A percentile compares a stretch with the other conserved stretches of the same genome.
phyloP scores from a whole-genome alignment of 805 yeast genomes.

The Schwanniomyces sp. region DNA sequence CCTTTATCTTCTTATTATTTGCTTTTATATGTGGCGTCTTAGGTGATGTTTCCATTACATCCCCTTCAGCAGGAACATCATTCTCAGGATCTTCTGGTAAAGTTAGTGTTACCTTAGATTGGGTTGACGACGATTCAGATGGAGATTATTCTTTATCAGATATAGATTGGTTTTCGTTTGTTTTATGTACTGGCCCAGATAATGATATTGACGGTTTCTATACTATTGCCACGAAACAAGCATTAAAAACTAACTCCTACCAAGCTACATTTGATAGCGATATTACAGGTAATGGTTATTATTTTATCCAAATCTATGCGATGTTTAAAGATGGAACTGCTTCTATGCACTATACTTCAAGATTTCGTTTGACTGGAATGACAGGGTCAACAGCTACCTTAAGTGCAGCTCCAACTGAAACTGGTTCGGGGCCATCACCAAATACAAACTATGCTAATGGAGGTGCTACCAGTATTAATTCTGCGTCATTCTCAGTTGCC shows the following conservation, averaged over 20 bases:
- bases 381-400: conserved; percentile 60
- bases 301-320: conserved; percentile 69
- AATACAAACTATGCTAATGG: conserved; percentile 32
- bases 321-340: conserved; percentile 28
- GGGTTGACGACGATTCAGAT: conserved; percentile 62
- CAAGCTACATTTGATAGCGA: conserved; percentile 43
- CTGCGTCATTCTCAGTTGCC: conserved; percentile 57
- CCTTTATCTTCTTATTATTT: conserved; percentile 1
- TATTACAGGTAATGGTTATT: conserved; percentile 62
- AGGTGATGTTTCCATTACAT: conserved; percentile 49
- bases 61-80: conserved; percentile 41
- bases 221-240: conserved; percentile 8
- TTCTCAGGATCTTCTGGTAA: conserved; percentile 40
- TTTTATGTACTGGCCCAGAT: conserved; percentile 70
- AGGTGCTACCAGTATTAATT: conserved; percentile 20
- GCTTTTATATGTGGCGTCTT: conserved; percentile 14
- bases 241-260: conserved; percentile 22
- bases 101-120: conserved; percentile 28
- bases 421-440: conserved; percentile 42
- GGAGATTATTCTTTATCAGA: conserved; percentile 45
- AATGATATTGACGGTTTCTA: conserved; percentile 28
- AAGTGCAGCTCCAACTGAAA: conserved; percentile 20
- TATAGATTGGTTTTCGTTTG: conserved; percentile 48
- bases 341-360: conserved; percentile 64
- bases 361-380: conserved; percentile 72